These are phyloP conservation scores for Mucor piriformis DNA, from an alignment of 371 early-diverging fungal genomes.

Conservation along the genomic window DNA sequence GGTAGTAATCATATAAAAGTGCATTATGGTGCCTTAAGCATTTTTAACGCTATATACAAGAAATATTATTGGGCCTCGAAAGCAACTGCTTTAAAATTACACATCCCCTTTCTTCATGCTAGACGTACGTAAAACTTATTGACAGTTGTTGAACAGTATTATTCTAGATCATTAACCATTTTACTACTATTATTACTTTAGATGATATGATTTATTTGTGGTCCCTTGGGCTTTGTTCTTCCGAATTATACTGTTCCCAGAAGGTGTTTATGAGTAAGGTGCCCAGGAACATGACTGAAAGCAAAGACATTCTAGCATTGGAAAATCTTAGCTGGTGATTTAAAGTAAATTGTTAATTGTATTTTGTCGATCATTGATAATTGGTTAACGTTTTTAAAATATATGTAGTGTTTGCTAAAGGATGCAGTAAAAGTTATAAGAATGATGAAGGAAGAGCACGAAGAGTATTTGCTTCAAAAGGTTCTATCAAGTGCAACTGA, in stretches of 20 bases:
- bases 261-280: neutral
- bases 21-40: conserved; percentile 5
- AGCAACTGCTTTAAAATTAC: neutral
- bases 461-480: too few species aligned
- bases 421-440: too few species aligned
- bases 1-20: conserved; percentile 13
- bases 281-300: conserved; percentile 1
- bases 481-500: too few species aligned
- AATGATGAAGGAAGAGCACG: too few species aligned
- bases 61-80: conserved; percentile 7
- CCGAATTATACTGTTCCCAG: conserved; percentile 6
- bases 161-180: conserved; percentile 1
- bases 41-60: conserved; percentile 11
- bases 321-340: conserved; percentile 3
- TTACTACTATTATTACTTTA: conserved; percentile 8
- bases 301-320: conserved; percentile 4
- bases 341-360: neutral
- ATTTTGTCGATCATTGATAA: neutral
- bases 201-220: conserved; percentile 14
- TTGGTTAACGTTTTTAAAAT: too few species aligned
- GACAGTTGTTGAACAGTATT: neutral
- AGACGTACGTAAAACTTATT: conserved; percentile 3
- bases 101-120: conserved; percentile 8
- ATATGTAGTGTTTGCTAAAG: too few species aligned
- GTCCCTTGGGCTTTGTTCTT: conserved; percentile 12